Base-by-base conservation (phyloP, 1,139 yeast genomes). In the Pichia sp. region DNA sequence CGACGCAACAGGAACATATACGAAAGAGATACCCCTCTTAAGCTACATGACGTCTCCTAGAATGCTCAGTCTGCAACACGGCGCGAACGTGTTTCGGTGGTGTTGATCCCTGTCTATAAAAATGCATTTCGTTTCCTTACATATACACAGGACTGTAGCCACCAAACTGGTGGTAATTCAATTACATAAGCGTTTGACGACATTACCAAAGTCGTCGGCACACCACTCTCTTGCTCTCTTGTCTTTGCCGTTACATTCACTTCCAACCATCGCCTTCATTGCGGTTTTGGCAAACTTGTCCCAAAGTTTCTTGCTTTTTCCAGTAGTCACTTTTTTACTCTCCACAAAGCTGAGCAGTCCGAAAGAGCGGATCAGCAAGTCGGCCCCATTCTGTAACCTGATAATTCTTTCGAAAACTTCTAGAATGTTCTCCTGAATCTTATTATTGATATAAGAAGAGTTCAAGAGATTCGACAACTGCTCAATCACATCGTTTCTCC, bases 161-260 rank as follows among this genome's bases (percentile, higher is more conserved):
- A 19, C 23, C 23, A 19, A 19, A 19, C 23, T 3, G 23, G 23
- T 19, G 23, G 23, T 19, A 2, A 2, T 2, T 36, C 50, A 57
- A 47, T 34, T 47, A 48, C 60, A 53, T 2, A 57, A 46, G 42
- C 63, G 57, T 62, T 82, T 83, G 30, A 73, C 65, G 34, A 73
- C 68, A 47, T 70, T 67, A 1, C 68, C 70, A 13, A 77, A 60
- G 62, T 85, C 89, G 31, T 71, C 78, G 50, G 71, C 72, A 4
- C 82, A 72, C 93, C 93, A 87, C 3, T 82, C 83, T 45, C 73
- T 63, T 3, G 82, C 67, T 67, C 93, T 77, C 64, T 85, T 84
- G 54, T 78, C 79, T 1, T 74, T 43, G 0, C 72, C 71, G 53
- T 76, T 76, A 5, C 75, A 59, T 0, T 70, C 69, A 5, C 75